phyloP scores from a whole-genome alignment of 2,329 filamentous ascomycete species.

The Zymoseptoria crescenta region DNA sequence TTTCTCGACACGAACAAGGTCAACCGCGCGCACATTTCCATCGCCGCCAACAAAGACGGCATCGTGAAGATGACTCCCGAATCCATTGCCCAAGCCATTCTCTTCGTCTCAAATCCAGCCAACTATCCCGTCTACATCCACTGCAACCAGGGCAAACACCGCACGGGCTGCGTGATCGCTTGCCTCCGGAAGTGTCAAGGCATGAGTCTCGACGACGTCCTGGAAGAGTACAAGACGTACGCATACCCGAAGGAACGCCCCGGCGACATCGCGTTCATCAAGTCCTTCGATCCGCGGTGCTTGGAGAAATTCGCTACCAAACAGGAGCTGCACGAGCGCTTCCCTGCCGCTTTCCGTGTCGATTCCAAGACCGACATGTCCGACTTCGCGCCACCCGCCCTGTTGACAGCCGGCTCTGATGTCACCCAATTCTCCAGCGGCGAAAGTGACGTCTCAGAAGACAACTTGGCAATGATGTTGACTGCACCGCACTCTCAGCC shows the following conservation, averaged over 20 bases:
- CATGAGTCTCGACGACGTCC: constrained; percentile 54
- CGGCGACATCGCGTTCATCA: constrained; percentile 40
- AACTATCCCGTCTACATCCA: constrained; percentile 81
- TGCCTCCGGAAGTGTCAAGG: constrained; percentile 66
- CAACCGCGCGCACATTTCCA: constrained; percentile 64
- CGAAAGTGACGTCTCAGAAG: not conserved
- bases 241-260: constrained; percentile 44
- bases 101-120: constrained; percentile 59
- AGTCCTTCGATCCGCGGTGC: constrained; percentile 34
- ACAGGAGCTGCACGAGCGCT: not conserved
- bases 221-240: constrained; percentile 67
- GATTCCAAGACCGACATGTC: not conserved
- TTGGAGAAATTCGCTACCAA: constrained; percentile 28
- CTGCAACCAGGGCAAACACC: constrained; percentile 92
- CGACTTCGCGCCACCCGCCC: not conserved
- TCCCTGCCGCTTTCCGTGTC: not conserved
- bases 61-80: constrained; percentile 53
- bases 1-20: constrained; percentile 65
- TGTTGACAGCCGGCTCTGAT: not conserved
- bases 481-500: not conserved
- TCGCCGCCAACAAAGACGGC: constrained; percentile 80
- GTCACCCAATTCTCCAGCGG: not conserved
- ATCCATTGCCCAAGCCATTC: constrained; percentile 64
- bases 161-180: constrained; percentile 82
- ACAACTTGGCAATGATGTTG: not conserved